Percentiles rank a stretch among this genome's conserved stretches.
Conservation (phyloP, 2,329 filamentous ascomycete species). For the Diatrype stigma region DNA sequence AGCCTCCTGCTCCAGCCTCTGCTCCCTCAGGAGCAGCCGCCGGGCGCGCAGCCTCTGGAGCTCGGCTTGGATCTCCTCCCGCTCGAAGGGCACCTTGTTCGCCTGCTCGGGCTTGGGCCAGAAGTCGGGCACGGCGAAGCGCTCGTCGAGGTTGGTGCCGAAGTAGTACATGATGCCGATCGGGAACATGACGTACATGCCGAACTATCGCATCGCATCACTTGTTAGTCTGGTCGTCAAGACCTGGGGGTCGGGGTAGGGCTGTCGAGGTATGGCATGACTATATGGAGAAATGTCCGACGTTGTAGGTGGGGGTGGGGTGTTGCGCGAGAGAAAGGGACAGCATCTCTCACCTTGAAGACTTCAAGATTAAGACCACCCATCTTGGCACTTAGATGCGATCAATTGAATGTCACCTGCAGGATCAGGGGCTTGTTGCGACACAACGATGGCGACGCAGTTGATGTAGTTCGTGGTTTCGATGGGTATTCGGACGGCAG, state of each 20-base stretch:
- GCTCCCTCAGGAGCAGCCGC: conserved; percentile 75
- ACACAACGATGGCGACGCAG: neutral
- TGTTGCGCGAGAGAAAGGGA: conserved; percentile 1
- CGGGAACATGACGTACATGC: conserved; percentile 97
- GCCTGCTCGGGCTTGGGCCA: conserved; percentile 83
- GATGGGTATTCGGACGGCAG: neutral
- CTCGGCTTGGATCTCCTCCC: conserved; percentile 80
- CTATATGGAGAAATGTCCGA: neutral
- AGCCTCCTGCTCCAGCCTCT: conserved; percentile 38
- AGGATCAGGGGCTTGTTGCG: neutral
- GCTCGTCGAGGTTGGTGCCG: conserved; percentile 91
- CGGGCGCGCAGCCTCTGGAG: conserved; percentile 64
- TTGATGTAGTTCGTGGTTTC: neutral
- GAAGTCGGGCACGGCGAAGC: conserved; percentile 85
- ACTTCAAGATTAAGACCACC: conserved; percentile 88
- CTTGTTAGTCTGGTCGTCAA: neutral
- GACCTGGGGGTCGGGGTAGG: conserved; percentile 9
- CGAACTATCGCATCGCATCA: conserved; percentile 60
- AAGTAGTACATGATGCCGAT: conserved; percentile 99
- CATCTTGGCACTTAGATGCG: conserved; percentile 42
- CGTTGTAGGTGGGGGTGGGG: neutral
- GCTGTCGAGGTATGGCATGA: neutral
- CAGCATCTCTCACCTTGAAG: too few relatives aligned
- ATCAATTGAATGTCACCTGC: neutral
- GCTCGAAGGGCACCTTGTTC: conserved; percentile 71